phyloP scores from a whole-genome alignment of 192 early-diverging fungal species.

The Chytriomyces sp. region DNA sequence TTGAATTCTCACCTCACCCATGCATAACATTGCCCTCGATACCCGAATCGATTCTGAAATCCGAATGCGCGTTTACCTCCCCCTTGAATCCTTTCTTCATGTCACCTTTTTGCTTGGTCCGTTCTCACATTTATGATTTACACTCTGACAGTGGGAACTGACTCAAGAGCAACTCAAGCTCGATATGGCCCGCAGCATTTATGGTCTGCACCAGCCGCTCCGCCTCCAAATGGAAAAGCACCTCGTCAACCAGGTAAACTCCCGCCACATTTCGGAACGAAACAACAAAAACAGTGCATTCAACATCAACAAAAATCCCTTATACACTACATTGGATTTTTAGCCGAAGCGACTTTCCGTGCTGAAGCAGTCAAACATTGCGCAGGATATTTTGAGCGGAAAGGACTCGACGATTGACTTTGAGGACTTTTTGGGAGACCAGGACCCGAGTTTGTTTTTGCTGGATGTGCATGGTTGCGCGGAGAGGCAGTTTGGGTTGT shows the following conservation, averaged over 20 bases:
- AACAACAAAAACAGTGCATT: background rate
- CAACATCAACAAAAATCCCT: background rate
- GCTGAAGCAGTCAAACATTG: slow-evolving; percentile 67
- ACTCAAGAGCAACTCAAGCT: slow-evolving; percentile 83
- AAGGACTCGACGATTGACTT: slow-evolving; percentile 88
- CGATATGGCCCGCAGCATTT: slow-evolving; percentile 76
- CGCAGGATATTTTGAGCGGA: slow-evolving; percentile 85
- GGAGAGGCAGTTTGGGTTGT: slow-evolving; percentile 66
- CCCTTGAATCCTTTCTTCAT: background rate
- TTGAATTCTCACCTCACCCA: background rate
- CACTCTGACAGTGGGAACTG: slow-evolving; percentile 73
- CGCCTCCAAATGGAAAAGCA: slow-evolving; percentile 89
- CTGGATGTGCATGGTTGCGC: slow-evolving; percentile 71
- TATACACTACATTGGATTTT: background rate
- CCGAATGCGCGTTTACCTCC: background rate
- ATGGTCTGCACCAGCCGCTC: slow-evolving; percentile 92
- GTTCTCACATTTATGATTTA: no score
- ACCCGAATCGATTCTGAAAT: no score
- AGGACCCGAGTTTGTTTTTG: slow-evolving; percentile 61
- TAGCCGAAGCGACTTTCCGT: slow-evolving; percentile 57
- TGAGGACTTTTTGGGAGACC: slow-evolving; percentile 83
- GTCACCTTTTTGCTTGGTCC: background rate
- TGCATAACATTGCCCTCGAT: background rate
- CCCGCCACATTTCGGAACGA: background rate
- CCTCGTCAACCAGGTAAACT: slow-evolving; percentile 58